Conservation (phyloP, 805 yeast genomes). For the Wickerhamomyces tratensis region DNA sequence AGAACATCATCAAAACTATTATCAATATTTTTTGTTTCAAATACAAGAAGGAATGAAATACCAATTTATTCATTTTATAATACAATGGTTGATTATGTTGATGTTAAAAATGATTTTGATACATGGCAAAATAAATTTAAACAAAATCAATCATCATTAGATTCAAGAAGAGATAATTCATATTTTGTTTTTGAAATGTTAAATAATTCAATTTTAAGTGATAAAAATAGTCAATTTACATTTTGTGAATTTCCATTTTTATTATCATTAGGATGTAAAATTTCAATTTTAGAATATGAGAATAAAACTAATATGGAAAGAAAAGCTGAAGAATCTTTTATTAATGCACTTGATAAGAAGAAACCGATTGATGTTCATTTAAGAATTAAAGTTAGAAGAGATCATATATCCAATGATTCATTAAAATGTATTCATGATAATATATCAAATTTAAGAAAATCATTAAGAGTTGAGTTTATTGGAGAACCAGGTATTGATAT, state of each 20-base stretch:
- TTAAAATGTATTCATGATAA: slow-evolving; percentile 48
- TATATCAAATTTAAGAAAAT: slow-evolving; percentile 56
- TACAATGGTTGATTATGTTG: slow-evolving; percentile 70
- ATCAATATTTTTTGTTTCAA: slow-evolving; percentile 46
- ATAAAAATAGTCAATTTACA: slow-evolving; percentile 27
- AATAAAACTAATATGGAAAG: slow-evolving; percentile 74
- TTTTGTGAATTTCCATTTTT: slow-evolving; percentile 83
- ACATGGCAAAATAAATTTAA: slow-evolving; percentile 52
- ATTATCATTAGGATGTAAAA: slow-evolving; percentile 74
- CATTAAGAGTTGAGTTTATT: slow-evolving; percentile 68
- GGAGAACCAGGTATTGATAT: slow-evolving; percentile 94
- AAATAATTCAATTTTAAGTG: slow-evolving; percentile 1
- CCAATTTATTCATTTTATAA: slow-evolving; percentile 49
- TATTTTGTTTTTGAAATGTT: background rate
- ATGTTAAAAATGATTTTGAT: slow-evolving; percentile 72
- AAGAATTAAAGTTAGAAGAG: slow-evolving; percentile 59
- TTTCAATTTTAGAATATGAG: slow-evolving; percentile 72
- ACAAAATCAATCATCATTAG: background rate
- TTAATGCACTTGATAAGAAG: slow-evolving; percentile 58
- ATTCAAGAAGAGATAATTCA: background rate
- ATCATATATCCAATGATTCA: slow-evolving; percentile 64
- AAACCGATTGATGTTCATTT: slow-evolving; percentile 59
- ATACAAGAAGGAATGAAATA: slow-evolving; percentile 20
- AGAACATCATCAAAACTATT: slow-evolving; percentile 54
- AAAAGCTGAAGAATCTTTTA: slow-evolving; percentile 83